Percentiles rank a stretch among this genome's conserved stretches.
Conservation (phyloP, 768 basidiomycete genomes). For the Filobasidium floriforme region DNA sequence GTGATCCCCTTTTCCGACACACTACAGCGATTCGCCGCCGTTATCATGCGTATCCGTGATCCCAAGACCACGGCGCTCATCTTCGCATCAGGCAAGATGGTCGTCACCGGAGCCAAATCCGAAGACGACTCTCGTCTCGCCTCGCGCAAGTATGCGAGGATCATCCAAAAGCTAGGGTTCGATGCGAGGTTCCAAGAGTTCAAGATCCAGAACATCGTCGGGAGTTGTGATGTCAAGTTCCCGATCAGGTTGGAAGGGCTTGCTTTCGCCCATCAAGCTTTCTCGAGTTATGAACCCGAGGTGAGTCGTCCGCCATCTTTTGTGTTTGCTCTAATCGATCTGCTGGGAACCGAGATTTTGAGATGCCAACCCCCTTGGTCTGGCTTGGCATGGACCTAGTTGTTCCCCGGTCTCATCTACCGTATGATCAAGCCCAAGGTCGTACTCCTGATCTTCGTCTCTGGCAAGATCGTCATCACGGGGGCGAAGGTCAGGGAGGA, state of each 20-base stretch:
- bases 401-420: conserved; percentile 98
- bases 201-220: conserved; percentile 99
- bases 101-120: conserved; percentile 97
- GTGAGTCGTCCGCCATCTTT: conserved; percentile 49
- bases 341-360: not conserved
- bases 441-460: conserved; percentile 95
- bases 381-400: conserved; percentile 48
- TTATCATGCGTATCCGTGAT: conserved; percentile 99
- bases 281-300: conserved; percentile 96
- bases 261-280: conserved; percentile 94
- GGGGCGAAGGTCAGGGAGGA: conserved; percentile 99
- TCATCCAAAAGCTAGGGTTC: conserved; percentile 98
- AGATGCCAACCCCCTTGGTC: not conserved
- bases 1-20: too few relatives aligned
- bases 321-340: not conserved
- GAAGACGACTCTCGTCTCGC: conserved; percentile 96
- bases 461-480: conserved; percentile 96
- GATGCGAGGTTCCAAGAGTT: conserved; percentile 99
- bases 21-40: conserved; percentile 92
- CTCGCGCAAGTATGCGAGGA: conserved; percentile 96
- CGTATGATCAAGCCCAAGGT: conserved; percentile 99
- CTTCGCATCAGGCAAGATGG: conserved; percentile 99
- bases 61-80: conserved; percentile 99
- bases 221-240: conserved; percentile 96
- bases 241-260: conserved; percentile 95